phyloP scores from a whole-genome alignment of 2,329 filamentous ascomycete species.

The Scytalidium sp. region DNA sequence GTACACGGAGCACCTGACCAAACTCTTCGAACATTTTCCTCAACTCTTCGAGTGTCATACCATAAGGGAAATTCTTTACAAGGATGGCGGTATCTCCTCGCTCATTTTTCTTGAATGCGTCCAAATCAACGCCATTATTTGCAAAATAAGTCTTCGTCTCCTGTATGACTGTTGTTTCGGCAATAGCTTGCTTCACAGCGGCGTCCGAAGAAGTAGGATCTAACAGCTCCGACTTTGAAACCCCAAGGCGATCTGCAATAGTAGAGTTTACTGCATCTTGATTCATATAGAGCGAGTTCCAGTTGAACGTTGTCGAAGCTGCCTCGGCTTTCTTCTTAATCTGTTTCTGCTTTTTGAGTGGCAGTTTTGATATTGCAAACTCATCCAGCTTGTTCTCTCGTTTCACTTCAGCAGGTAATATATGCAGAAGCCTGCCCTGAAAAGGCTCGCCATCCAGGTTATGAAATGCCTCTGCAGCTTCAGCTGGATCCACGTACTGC shows the following conservation, averaged over 20 bases:
- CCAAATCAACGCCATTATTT: constrained; percentile 83
- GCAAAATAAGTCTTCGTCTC: constrained; percentile 92
- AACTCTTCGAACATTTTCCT: constrained; percentile 80
- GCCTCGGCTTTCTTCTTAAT: constrained; percentile 83
- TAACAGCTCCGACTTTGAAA: constrained; percentile 86
- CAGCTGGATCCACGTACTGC: constrained; percentile 68
- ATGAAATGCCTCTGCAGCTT: constrained; percentile 76
- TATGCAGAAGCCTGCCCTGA: constrained; percentile 87
- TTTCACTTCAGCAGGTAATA: constrained; percentile 81
- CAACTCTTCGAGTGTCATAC: constrained; percentile 75
- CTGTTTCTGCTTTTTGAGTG: constrained; percentile 90
- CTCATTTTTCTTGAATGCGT: constrained; percentile 82
- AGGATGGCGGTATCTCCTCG: constrained; percentile 85
- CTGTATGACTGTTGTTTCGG: constrained; percentile 93
- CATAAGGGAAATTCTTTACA: constrained; percentile 92
- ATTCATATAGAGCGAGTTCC: constrained; percentile 99
- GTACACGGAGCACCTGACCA: constrained; percentile 73
- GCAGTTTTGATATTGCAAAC: constrained; percentile 83
- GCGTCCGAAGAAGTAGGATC: constrained; percentile 96
- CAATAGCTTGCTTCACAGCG: constrained; percentile 93
- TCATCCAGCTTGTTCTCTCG: constrained; percentile 82
- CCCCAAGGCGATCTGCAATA: constrained; percentile 78
- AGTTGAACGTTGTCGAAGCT: constrained; percentile 79
- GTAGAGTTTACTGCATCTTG: constrained; percentile 92
- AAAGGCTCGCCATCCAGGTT: constrained; percentile 81